Evolutionary conservation across 257 asterid genomes (phyloP).

Genomic region (Euphrasia confusa): DNA sequence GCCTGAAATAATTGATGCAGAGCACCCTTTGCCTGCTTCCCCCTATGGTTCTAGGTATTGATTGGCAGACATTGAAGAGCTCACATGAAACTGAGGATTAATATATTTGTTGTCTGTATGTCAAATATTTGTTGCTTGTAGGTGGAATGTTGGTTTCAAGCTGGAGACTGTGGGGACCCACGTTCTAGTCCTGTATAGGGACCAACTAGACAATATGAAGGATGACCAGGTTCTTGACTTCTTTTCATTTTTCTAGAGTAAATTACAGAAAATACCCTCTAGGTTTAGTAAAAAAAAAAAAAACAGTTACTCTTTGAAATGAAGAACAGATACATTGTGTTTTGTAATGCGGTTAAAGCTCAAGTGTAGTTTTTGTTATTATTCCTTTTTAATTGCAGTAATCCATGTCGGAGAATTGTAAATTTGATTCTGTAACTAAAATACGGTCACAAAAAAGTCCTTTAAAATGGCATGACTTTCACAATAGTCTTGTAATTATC

Average conservation of each 20-base stretch:
- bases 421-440: too few relatives aligned
- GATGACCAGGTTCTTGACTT: slow-evolving; percentile 49
- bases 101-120: not conserved
- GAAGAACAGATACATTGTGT: too few relatives aligned
- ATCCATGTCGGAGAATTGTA: too few relatives aligned
- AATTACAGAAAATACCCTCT: not conserved
- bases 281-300: not conserved
- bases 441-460: too few relatives aligned
- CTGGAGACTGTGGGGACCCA: slow-evolving; percentile 71
- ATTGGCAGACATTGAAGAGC: slow-evolving; percentile 7
- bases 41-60: slow-evolving; percentile 79
- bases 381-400: too few relatives aligned
- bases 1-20: slow-evolving; percentile 38
- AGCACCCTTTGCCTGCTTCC: slow-evolving; percentile 48
- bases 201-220: slow-evolving; percentile 61
- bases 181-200: slow-evolving; percentile 45
- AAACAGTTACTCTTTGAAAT: not conserved
- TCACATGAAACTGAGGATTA: slow-evolving; percentile 10
- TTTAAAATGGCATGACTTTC: too few relatives aligned
- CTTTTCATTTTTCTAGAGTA: not conserved
- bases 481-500: too few relatives aligned
- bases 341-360: too few relatives aligned
- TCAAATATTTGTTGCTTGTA: slow-evolving; percentile 24
- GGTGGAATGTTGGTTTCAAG: slow-evolving; percentile 86
- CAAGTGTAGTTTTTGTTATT: too few relatives aligned